Evolutionary conservation across 257 asterid genomes (phyloP).

Genomic region (Osmanthus fragrans): DNA sequence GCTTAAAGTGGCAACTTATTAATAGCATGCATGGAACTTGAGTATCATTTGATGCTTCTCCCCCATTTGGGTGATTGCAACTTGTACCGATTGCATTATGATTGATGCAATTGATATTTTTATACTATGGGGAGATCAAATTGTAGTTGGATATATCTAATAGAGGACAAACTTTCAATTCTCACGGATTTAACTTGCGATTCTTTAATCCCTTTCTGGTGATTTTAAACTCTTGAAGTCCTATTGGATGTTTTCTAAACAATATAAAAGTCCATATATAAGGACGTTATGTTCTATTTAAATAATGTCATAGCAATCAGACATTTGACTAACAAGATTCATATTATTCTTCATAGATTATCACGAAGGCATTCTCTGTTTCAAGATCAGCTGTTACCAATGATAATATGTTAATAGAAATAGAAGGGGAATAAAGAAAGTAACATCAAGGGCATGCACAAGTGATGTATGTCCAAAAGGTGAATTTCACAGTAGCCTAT

Average conservation of each 20-base stretch:
- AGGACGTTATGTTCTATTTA: not conserved
- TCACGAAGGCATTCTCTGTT: not conserved
- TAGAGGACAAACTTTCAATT: not conserved
- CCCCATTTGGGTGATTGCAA: no score
- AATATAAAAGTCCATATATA: not conserved
- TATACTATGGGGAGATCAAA: not conserved
- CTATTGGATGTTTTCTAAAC: not conserved
- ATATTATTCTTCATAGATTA: constrained; percentile 8
- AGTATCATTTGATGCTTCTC: not conserved
- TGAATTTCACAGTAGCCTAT: not conserved
- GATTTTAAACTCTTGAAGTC: no score
- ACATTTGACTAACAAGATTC: not conserved
- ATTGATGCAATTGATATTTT: constrained; percentile 15
- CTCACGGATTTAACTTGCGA: no score
- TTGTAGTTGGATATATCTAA: not conserved
- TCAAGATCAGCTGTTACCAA: constrained; percentile 9
- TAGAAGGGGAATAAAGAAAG: not conserved
- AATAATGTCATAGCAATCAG: no score
- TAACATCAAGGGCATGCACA: constrained; percentile 9
- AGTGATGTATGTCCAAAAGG: not conserved
- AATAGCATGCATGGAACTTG: not conserved
- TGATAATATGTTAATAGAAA: constrained; percentile 5
- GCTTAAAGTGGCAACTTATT: not conserved
- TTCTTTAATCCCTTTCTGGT: no score
- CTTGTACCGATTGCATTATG: no score